These are phyloP conservation scores for Citrullus mucosospermus DNA, from an alignment of 306 rosid species.

Conservation along the genomic window DNA sequence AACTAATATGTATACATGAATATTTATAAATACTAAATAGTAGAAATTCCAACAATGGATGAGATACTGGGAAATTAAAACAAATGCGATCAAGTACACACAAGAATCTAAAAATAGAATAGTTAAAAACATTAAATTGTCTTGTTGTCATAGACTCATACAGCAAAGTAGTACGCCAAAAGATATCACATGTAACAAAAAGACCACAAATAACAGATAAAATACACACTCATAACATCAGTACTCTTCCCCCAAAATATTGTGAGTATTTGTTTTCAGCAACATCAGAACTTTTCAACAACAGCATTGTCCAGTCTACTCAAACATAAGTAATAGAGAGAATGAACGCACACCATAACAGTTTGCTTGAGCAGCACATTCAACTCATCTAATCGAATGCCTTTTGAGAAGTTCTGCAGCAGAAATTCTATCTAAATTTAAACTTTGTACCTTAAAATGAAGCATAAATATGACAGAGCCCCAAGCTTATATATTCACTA, in stretches of 20 bases:
- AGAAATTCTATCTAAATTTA: conserved; percentile 14
- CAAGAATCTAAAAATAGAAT: background rate
- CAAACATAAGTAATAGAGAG: background rate
- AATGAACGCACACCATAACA: conserved; percentile 59
- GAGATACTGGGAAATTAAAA: background rate
- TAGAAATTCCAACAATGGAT: background rate
- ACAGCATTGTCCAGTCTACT: background rate
- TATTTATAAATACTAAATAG: too few species aligned
- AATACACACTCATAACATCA: conserved; percentile 36
- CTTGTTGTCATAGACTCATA: background rate
- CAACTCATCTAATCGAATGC: conserved; percentile 89
- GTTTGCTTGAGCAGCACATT: conserved; percentile 81
- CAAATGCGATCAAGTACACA: background rate
- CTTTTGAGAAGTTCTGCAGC: conserved; percentile 83
- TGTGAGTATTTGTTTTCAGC: conserved; percentile 17
- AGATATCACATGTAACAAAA: background rate
- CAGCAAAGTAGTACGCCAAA: background rate
- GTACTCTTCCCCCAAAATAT: conserved; percentile 40
- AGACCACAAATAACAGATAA: background rate
- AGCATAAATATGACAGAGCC: background rate
- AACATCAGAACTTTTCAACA: conserved; percentile 55
- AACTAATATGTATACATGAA: too few species aligned
- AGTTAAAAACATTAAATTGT: background rate
- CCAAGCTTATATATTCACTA: too few species aligned
- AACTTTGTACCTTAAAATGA: conserved; percentile 2